A percentile compares a stretch with the other conserved stretches of the same genome.
Evolutionary conservation across 2,329 filamentous ascomycete species (phyloP).

Genomic region (Didymella lethalis): DNA sequence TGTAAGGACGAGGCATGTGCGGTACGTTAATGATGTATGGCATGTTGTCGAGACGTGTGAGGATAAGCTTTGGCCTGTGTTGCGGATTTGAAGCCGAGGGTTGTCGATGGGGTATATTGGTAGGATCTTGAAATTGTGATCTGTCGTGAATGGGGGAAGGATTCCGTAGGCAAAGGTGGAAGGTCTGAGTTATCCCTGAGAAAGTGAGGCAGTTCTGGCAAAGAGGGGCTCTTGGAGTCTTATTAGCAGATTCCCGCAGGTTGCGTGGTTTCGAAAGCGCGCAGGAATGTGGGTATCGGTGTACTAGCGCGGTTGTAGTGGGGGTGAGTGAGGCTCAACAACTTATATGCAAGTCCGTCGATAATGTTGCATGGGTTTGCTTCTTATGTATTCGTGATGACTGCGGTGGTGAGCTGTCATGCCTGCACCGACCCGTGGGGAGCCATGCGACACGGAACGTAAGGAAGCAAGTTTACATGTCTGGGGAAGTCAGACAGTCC

Average conservation of each 20-base stretch:
- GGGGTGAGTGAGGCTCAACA: slow-evolving; percentile 22
- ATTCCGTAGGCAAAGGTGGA: not conserved
- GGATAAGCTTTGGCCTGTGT: not conserved
- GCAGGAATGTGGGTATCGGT: slow-evolving; percentile 19
- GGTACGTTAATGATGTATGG: slow-evolving; percentile 34
- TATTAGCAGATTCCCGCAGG: slow-evolving; percentile 9
- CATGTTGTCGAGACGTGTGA: slow-evolving; percentile 18
- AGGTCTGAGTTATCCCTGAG: not conserved
- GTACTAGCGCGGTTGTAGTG: slow-evolving; percentile 18
- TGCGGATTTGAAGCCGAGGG: not conserved
- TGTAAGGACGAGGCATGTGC: slow-evolving; percentile 23
- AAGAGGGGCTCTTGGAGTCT: slow-evolving; percentile 9
- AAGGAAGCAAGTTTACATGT: slow-evolving; percentile 10
- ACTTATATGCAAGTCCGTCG: slow-evolving; percentile 17
- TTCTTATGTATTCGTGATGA: slow-evolving; percentile 3
- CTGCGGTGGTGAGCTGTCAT: not conserved
- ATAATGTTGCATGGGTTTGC: slow-evolving; percentile 11
- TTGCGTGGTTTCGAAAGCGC: slow-evolving; percentile 13
- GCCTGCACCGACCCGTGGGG: slow-evolving; percentile 14
- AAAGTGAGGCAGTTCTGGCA: not conserved
- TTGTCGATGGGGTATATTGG: not conserved
- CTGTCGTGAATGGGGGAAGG: not conserved
- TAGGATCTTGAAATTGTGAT: not conserved
- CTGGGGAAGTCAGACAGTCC: slow-evolving; percentile 6
- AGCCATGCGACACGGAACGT: slow-evolving; percentile 17